Base-by-base conservation (phyloP, 495 filamentous ascomycete genomes). In the Articulospora tetracladia region DNA sequence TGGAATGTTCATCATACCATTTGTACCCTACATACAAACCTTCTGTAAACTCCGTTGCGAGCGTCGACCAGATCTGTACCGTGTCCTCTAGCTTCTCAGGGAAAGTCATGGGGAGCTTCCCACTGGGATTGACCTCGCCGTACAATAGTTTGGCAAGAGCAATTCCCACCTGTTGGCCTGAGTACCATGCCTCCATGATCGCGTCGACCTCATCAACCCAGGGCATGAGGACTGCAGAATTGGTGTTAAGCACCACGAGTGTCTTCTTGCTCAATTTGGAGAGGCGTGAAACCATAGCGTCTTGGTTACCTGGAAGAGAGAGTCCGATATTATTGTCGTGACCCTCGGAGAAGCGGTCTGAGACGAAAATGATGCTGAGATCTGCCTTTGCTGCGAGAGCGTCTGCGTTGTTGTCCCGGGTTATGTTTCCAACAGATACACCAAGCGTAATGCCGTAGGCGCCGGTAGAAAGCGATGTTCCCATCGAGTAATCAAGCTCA, bases 21-120 rank as follows among this genome's bases (percentile, higher is more conserved):
- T 93, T 89, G 73, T 98, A 98, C 74, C 97, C 93, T 71, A 96
- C 93, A 73, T 93, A 92, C 25, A 88, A 78, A 34, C 92, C 92
- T 64, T 97, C 92, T 23, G 78, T 78, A 70, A 92, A 97, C 70
- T 48, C n/a, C 19, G 30, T 34, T 7, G 30, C 30, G 15, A 34
- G 44, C n/a, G 7, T 20, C 7, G 4, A 6, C 7, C 22, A n/a
- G 17, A 48, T 48, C 19, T 48, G 44, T n/a, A 48, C 22, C n/a
- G 15, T 50, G 11, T 50, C 25, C 23, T 50, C 22, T 11, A 8
- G 4, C 39, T n/a, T 7, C 11, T 24, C 20, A 8, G 90, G 60
- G 78, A 81, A 57, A 87, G 91, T 79, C 88, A 61, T 68, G 11
- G 87, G 74, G 94, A 93, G 66, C 96, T 89, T 62, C 93, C 83